These are phyloP conservation scores for Annulohypoxylon moriforme DNA, from an alignment of 495 filamentous ascomycete species.

Conservation along the genomic window DNA sequence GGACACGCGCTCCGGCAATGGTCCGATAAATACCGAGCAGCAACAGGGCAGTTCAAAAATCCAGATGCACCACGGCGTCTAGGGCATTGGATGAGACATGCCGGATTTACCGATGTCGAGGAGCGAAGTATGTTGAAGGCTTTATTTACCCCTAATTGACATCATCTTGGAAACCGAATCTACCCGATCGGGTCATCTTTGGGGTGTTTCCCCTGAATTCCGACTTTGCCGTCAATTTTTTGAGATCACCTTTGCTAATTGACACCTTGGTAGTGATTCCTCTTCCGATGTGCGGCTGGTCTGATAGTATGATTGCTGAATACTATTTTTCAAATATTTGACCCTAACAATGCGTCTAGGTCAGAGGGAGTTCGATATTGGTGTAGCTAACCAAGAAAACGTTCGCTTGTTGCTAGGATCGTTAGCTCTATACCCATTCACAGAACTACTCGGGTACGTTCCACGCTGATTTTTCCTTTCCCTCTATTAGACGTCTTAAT, in stretches of 20 bases:
- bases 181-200: neutral
- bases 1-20: constrained; percentile 78
- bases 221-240: neutral
- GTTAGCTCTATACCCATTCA: constrained; percentile 71
- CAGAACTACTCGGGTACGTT: constrained; percentile 55
- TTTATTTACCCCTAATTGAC: constrained; percentile 14
- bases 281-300: constrained; percentile 80
- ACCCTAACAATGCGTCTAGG: constrained; percentile 58
- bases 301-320: constrained; percentile 64
- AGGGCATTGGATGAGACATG: constrained; percentile 68
- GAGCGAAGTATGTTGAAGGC: constrained; percentile 48
- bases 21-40: constrained; percentile 75
- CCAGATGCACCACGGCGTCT: constrained; percentile 74
- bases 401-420: constrained; percentile 70
- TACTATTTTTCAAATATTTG: constrained; percentile 6
- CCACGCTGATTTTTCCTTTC: constrained; percentile 23
- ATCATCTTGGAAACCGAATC: neutral
- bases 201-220: constrained; percentile 4
- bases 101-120: constrained; percentile 81
- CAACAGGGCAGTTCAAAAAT: constrained; percentile 75
- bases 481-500: constrained; percentile 9
- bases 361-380: constrained; percentile 70
- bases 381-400: constrained; percentile 69
- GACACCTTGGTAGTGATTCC: constrained; percentile 63
- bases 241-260: constrained; percentile 22